These are phyloP conservation scores for Pseudogymnoascus sp. DNA, from an alignment of 2,329 filamentous ascomycete genomes.

Conservation along the genomic window DNA sequence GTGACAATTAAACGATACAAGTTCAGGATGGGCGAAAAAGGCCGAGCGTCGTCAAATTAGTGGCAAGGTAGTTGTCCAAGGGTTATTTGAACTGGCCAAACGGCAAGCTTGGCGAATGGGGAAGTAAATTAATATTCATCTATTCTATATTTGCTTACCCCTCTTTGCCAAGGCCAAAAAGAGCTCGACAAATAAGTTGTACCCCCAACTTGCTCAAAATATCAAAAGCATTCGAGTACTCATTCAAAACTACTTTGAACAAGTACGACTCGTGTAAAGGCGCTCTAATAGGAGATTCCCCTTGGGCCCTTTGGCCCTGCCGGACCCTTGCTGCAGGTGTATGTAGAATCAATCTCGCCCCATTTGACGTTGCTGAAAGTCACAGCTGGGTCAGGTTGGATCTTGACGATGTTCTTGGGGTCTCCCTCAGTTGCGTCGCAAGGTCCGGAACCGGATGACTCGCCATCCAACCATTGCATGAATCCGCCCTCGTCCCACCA, in stretches of 20 bases:
- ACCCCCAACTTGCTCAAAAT: background rate
- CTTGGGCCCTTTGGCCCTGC: background rate
- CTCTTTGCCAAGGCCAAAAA: background rate
- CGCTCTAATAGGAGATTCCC: background rate
- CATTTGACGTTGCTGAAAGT: slow-evolving; percentile 52
- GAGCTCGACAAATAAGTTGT: background rate
- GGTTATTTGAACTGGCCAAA: background rate
- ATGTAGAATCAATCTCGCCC: slow-evolving; percentile 55
- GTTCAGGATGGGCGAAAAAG: background rate
- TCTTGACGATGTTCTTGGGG: slow-evolving; percentile 40
- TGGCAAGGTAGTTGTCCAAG: background rate
- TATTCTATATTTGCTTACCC: slow-evolving; percentile 1
- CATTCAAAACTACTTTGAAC: background rate
- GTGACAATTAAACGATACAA: background rate
- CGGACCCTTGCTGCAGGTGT: slow-evolving; percentile 14
- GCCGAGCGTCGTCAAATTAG: background rate
- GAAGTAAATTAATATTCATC: slow-evolving; percentile 4
- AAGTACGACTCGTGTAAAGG: background rate
- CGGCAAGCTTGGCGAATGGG: background rate
- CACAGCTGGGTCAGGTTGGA: slow-evolving; percentile 44
- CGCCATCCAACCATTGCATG: slow-evolving; percentile 53
- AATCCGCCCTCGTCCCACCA: slow-evolving; percentile 48
- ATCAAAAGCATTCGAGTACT: background rate
- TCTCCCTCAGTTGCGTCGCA: slow-evolving; percentile 48
- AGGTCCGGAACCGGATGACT: slow-evolving; percentile 41